Evolutionary conservation across 306 rosid species (phyloP).

Genomic region (Potentilla sterilis): DNA sequence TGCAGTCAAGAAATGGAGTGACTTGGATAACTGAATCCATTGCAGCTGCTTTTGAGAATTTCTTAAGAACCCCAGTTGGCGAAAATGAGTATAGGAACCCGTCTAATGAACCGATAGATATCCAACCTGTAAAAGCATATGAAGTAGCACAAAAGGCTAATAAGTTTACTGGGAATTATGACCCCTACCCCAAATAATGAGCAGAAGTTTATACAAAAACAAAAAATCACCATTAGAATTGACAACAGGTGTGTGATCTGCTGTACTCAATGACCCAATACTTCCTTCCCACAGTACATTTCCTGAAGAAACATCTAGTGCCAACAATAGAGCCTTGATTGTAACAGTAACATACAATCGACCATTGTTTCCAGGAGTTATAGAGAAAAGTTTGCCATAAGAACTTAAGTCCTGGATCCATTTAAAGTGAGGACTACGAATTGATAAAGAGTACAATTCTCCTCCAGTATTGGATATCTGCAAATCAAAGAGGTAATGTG

Average conservation of each 20-base stretch:
- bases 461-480: slow-evolving; percentile 80
- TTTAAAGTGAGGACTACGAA: slow-evolving; percentile 49
- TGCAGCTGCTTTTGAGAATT: slow-evolving; percentile 54
- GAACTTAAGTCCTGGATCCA: slow-evolving; percentile 82
- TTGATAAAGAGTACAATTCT: slow-evolving; percentile 57
- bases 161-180: background rate
- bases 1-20: slow-evolving; percentile 69
- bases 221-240: slow-evolving; percentile 65
- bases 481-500: background rate
- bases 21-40: slow-evolving; percentile 52
- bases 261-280: slow-evolving; percentile 63
- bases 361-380: slow-evolving; percentile 78
- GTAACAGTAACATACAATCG: slow-evolving; percentile 62
- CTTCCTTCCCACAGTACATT: slow-evolving; percentile 65
- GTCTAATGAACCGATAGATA: slow-evolving; percentile 73
- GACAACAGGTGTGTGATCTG: slow-evolving; percentile 51
- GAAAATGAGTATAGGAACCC: slow-evolving; percentile 75
- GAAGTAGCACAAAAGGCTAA: background rate
- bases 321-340: slow-evolving; percentile 53
- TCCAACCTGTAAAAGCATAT: slow-evolving; percentile 54
- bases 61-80: slow-evolving; percentile 58
- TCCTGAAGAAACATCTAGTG: slow-evolving; percentile 67
- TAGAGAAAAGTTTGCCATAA: slow-evolving; percentile 49
- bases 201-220: background rate
- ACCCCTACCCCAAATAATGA: background rate